Evolutionary conservation across 495 filamentous ascomycete species (phyloP), one percentile per base, ranked within the genome.

Genomic region (Hypoxylon rickii): DNA sequence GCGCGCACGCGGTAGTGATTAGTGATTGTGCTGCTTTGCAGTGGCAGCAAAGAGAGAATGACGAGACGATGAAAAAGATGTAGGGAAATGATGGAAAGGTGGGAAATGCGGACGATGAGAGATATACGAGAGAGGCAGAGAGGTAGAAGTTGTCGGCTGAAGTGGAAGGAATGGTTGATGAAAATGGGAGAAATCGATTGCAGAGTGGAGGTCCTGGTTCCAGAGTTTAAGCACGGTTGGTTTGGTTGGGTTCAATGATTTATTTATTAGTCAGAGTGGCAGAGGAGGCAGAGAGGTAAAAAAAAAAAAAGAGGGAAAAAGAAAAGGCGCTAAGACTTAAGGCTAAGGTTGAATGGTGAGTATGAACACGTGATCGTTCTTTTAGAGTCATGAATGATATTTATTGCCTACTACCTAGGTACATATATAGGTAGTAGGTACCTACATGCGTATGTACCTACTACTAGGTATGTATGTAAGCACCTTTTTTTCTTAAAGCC

Each of bases 211-310:
- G 32, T 7, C 6, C 12, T 3, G 32, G 32, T 34, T 3, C 12
- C 12, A 34, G 12, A 8, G n/a, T n/a, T n/a, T n/a, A 7, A 34
- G 32, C 5, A 7, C 3, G n/a, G n/a, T 34, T 7, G 6, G 12
- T 10, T 4, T 10, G 10, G 24, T 29, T 29, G 24, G 24, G 24
- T 29, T 4, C 24, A n/a, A n/a, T n/a, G n/a, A n/a, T 29, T 29
- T 29, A 29, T 29, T 4, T 29, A 56, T 56, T 56, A 56, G 52
- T 56, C 52, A 56, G 36, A 51, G n/a, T n/a, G n/a, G n/a, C n/a
- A n/a, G n/a, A n/a, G n/a, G n/a, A n/a, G n/a, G n/a, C n/a, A n/a
- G n/a, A n/a, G n/a, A n/a, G n/a, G n/a, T n/a, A n/a, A n/a, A n/a
- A n/a, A n/a, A n/a, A n/a, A n/a, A n/a, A n/a, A n/a, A n/a, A n/a